Evolutionary conservation across 768 basidiomycete genomes (phyloP), one percentile per base, ranked within the genome.

Genomic region (Hypsizygus marmoreus): DNA sequence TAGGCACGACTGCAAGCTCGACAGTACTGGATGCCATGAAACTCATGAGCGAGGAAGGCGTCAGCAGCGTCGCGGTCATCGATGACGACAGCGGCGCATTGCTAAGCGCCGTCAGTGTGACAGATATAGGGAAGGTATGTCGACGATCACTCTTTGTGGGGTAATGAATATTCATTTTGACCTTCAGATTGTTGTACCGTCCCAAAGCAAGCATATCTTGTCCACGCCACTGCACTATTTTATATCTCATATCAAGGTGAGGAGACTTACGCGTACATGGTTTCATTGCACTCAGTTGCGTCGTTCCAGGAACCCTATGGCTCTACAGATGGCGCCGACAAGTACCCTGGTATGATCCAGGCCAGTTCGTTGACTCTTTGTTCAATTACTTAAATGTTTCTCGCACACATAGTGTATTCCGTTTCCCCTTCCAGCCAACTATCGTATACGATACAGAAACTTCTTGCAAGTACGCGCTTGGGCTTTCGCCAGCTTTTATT

Each of bases 1-100:
- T 91, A 7, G 78, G 86, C 6, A 69, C 81, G 4, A 74, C 74
- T 4, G 80, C 86, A 33, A 73, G 71, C 12, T 78, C 80, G 2
- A 76, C 76, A 14, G 84, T 91, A 19, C 68, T 91, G 39, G 85
- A 89, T 60, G 88, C 88, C 4, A 92, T 92, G 90, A 80, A 74
- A 48, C 70, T 87, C 22, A 91, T 92, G 89, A 89, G 87, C 55
- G 87, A 89, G 49, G 79, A 86, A 57, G 90, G 90, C 17, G 88
- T 92, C 19, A 90, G 88, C 59, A 90, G 86, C 55, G 73, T 91
- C 34, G 90, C 89, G 12, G 84, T 91, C 4, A 61, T 88, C 4
- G 85, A 88, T 35, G 82, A 84, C 37, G 81, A 80, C 23, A 72
- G 62, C 2, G 81, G 85, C 4, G 73, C 65, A 34, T 63, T 91